Evolutionary conservation across 1,139 yeast genomes (phyloP).

Genomic region (Sugiyamaella neomexicana): DNA sequence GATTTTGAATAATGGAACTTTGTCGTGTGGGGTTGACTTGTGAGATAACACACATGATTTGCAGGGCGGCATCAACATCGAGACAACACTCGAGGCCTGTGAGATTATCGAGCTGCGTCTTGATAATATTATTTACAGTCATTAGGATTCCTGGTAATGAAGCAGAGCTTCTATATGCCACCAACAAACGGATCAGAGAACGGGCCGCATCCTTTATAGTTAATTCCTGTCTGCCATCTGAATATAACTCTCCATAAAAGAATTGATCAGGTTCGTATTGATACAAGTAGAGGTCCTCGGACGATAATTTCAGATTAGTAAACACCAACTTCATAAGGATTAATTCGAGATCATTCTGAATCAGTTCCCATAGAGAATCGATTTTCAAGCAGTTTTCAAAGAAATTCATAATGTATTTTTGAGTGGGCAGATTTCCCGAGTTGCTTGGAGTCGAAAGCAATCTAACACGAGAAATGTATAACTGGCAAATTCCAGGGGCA

Average conservation of each 20-base stretch:
- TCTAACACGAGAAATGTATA: constrained; percentile 13
- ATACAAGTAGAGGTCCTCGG: constrained; percentile 22
- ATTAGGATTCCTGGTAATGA: constrained; percentile 14
- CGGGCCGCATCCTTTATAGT: constrained; percentile 4
- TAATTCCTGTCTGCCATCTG: constrained; percentile 14
- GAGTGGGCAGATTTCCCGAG: not conserved
- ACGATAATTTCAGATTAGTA: constrained; percentile 14
- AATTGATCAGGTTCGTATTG: constrained; percentile 21
- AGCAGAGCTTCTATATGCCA: constrained; percentile 3
- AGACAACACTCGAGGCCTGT: constrained; percentile 7
- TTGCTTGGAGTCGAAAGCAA: not conserved
- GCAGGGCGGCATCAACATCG: constrained; percentile 16
- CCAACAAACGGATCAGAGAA: constrained; percentile 7
- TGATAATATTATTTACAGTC: constrained; percentile 10
- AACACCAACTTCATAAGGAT: constrained; percentile 16
- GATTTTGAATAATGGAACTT: constrained; percentile 14
- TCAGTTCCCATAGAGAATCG: constrained; percentile 17
- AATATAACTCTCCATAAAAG: constrained; percentile 8
- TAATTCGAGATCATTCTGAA: constrained; percentile 13
- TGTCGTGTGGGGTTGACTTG: constrained; percentile 1
- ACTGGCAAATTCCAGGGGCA: constrained; percentile 23
- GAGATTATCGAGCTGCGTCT: constrained; percentile 7
- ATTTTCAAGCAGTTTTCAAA: constrained; percentile 19
- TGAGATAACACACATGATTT: constrained; percentile 17
- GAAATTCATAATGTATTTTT: constrained; percentile 19